Base-by-base conservation (phyloP, 208 protist species). In the Tritrichomonas musculus region DNA sequence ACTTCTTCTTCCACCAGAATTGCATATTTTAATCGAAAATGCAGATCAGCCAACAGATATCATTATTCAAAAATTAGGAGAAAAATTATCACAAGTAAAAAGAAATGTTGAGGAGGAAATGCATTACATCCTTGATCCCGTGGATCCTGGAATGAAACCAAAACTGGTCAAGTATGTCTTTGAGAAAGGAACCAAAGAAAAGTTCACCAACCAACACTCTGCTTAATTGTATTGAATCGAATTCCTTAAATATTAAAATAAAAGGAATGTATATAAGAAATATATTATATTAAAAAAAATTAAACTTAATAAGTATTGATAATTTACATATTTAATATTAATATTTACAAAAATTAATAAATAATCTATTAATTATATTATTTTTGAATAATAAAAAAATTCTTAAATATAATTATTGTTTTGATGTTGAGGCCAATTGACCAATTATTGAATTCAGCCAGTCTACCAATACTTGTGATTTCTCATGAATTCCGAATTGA, bases 401-500 rank as follows among this genome's bases (percentile, higher is more conserved):
- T n/a, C n/a, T n/a, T n/a, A n/a, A n/a, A n/a, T n/a, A n/a, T n/a
- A n/a, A n/a, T n/a, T n/a, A n/a, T n/a, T n/a, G n/a, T n/a, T n/a
- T n/a, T 60, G 53, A 17, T 60, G 53, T 5, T 60, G 53, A 17
- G 5, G 53, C 5, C 53, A 17, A 60, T 60, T 60, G 53, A 60
- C 53, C 17, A 22, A 60, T 17, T 22, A 60, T 22, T 60, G 53
- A 60, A 22, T 60, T 5, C 5, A 60, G 53, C 53, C 53, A 69
- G 11, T 69, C 64, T n/a, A 25, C 8, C 25, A 69, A 69, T 69
- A 8, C 3, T n/a, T 69, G 8, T 5, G 3, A 33, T 88, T 88
- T 88, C 30, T 88, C 77, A n/a, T 47, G 27, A 57, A 88, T 88
- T 57, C 77, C 77, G 17, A 57, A 88, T 57, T 88, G 77, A 33